phyloP scores from a whole-genome alignment of 73 alveolate genomes.

The Stentor roeselii region DNA sequence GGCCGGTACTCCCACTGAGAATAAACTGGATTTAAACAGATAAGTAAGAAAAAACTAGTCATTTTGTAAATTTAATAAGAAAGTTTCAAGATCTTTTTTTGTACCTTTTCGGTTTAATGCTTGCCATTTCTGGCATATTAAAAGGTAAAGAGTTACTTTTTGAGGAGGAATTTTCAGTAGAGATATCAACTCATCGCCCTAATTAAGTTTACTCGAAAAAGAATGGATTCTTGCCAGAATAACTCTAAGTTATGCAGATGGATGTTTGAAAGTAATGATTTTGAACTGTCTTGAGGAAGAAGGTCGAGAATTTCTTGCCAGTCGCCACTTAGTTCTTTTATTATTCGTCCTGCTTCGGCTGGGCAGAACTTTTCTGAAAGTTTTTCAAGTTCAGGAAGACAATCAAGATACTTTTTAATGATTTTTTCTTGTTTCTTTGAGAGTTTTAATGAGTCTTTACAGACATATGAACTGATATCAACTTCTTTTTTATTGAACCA shows the following conservation, averaged over 20 bases:
- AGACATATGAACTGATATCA: not conserved
- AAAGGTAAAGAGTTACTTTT: constrained; percentile 58
- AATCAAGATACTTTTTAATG: constrained; percentile 37
- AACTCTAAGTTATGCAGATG: constrained; percentile 37
- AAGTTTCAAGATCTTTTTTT: constrained; percentile 35
- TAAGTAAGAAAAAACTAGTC: no score
- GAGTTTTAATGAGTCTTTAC: not conserved
- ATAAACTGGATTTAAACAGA: no score
- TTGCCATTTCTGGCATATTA: constrained; percentile 41
- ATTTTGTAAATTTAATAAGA: no score
- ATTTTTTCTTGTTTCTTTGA: not conserved
- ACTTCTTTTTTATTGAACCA: not conserved
- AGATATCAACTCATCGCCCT: constrained; percentile 67
- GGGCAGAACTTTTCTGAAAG: constrained; percentile 22
- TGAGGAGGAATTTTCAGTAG: constrained; percentile 38
- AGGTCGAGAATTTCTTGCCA: constrained; percentile 31
- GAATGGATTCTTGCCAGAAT: constrained; percentile 43
- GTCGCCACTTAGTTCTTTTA: constrained; percentile 42
- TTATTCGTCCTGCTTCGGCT: constrained; percentile 26
- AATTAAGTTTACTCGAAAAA: constrained; percentile 46
- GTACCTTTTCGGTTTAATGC: constrained; percentile 36
- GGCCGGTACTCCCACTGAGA: not conserved
- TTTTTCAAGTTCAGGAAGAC: constrained; percentile 11
- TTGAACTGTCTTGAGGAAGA: not conserved
- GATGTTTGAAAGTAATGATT: not conserved